Conservation (phyloP, 2,329 filamentous ascomycete genomes). For the Penicillium sp. region DNA sequence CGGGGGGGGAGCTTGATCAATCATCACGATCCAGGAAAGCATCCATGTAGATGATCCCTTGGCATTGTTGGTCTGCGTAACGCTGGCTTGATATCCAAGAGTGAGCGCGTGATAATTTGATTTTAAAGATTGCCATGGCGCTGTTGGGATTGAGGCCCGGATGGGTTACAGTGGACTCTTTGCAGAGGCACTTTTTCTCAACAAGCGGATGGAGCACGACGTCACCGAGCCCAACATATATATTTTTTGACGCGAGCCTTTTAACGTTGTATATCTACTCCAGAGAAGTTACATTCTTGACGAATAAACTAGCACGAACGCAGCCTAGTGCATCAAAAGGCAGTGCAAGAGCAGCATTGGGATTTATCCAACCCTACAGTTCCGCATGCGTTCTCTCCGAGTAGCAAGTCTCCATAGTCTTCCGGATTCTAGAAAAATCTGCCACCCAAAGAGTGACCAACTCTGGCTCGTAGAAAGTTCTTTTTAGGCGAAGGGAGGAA, state of each 20-base stretch:
- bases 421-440: background rate
- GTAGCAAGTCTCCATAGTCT: background rate
- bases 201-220: background rate
- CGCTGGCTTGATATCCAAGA: background rate
- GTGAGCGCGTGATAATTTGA: background rate
- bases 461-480: constrained; percentile 3
- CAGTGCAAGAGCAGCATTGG: too few relatives aligned
- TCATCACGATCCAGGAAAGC: background rate
- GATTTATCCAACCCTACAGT: background rate
- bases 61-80: constrained; percentile 15
- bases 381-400: background rate
- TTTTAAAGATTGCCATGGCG: background rate
- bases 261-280: too few relatives aligned
- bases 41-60: constrained; percentile 30
- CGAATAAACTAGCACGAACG: background rate
- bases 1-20: background rate
- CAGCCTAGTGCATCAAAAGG: background rate
- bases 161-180: background rate
- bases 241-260: background rate
- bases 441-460: background rate
- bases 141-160: background rate
- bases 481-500: background rate
- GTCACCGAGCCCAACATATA: background rate
- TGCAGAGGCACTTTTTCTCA: background rate
- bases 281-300: background rate